Base-by-base conservation (phyloP, 352 stramenopile species). In the Globisporangium ultimum region DNA sequence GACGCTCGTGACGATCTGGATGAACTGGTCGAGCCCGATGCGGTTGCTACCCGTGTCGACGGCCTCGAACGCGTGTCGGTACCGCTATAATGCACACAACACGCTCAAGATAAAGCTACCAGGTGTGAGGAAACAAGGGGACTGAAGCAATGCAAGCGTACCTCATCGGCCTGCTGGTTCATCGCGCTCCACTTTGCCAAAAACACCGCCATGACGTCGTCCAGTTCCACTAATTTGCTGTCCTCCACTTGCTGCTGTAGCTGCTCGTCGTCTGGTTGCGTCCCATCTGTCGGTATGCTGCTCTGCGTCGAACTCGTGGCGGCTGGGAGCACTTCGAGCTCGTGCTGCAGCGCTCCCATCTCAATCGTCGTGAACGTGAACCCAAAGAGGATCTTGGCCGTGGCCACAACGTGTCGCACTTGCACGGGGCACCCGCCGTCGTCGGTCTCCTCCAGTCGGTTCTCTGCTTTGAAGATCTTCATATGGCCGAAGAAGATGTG, bases 21-120 rank as follows among this genome's bases (percentile, higher is more conserved):
- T 70, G 48, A 92, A 92, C 63, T 89, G 73, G 13, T 90, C 78
- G 55, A 88, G 64, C 8, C 80, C 82, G 18, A 92, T 84, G 12
- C 66, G 71, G 47, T 76, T 64, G 22, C 73, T 74, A 17, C 74
- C 70, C 5, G 73, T 47, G 55, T 87, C 77, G 22, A 69, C 59
- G 11, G 61, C 48, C 22, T 63, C 61, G 53, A 91, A 84, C 17
- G 74, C 74, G 45, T 83, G 71, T 38, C 60, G 64, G 69, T 89
- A 87, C 12, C 65, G 72, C 72, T 84, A 50, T 40, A 13, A 64
- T 17, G 9, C 24, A 42, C 34, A 40, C 5, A 57, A 52, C 17
- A 46, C 22, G 11, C 11, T 15, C 45, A 21, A 17, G n/a, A 38
- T 53, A 8, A 48, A 14, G 9, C 46, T 22, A 10, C 17, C 10